Base-by-base conservation (phyloP, 208 protist genomes). In the Acanthamoeba quina region DNA sequence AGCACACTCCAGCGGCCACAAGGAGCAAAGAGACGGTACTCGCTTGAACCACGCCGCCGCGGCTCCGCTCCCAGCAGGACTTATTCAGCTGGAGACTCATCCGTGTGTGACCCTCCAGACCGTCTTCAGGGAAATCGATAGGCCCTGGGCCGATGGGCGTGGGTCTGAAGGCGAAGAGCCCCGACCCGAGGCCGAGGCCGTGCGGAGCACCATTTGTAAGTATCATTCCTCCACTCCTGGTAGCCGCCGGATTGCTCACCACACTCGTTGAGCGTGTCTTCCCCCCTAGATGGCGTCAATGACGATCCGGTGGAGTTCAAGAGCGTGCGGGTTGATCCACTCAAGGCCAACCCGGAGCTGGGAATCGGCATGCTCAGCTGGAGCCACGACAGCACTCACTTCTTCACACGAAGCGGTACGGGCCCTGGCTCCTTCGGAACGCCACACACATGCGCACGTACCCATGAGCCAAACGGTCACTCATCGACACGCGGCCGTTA, bases 331-430 rank as follows among this genome's bases (percentile, higher is more conserved):
- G 31, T 49, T 15, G 83, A 90, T 49, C 83, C 83, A 26, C 52
- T 47, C 19, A 64, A 72, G 31, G 56, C 83, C 83, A 70, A 90
- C 31, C 83, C 83, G 3, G 56, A 90, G 58, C 37, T 70, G 29
- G 83, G 83, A 9, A 90, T 90, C 7, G 83, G 83, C 54, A 66
- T 90, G 83, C 83, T 90, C 56, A 70, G 60, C 19, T 90, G 83
- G 83, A 72, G 56, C 31, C 60, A 90, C 58, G 83, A 90, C 37
- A 29, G 56, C 6, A 47, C 83, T 15, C 60, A 90, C 60, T 90
- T 90, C 13, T 90, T 90, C 31, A 31, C 83, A 5, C 83, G 83
- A 21, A 90, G 62, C 29, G 83, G 83, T 90, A 66, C 24, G 31
- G 17, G 21, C 6, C 47, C 21, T 88, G 15, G 15, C 52, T 47